A percentile compares a stretch with the other conserved stretches of the same genome.
phyloP scores from a whole-genome alignment of 2,329 filamentous ascomycete genomes.

The Teratosphaeria pseudoeucalypti region DNA sequence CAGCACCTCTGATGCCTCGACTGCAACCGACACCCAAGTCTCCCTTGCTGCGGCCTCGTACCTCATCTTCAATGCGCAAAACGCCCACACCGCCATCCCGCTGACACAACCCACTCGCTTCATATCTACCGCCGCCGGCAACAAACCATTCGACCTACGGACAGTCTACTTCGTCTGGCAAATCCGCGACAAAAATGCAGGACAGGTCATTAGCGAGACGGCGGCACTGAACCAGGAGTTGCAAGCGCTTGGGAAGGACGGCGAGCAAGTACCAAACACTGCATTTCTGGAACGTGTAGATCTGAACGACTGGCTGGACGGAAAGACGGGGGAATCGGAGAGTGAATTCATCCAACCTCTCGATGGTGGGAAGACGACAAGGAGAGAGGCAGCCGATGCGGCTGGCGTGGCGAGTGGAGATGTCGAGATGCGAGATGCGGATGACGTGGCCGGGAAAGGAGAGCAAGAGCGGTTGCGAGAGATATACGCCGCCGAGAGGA shows the following conservation, averaged over 20 bases:
- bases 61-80: slow-evolving; percentile 30
- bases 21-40: slow-evolving; percentile 48
- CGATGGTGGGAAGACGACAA: slow-evolving; percentile 49
- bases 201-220: slow-evolving; percentile 80
- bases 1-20: slow-evolving; percentile 54
- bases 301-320: slow-evolving; percentile 85
- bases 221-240: slow-evolving; percentile 73
- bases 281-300: slow-evolving; percentile 87
- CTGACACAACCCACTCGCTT: slow-evolving; percentile 66
- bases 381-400: slow-evolving; percentile 42
- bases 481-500: slow-evolving; percentile 85
- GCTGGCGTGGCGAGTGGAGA: slow-evolving; percentile 29
- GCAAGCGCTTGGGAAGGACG: slow-evolving; percentile 35
- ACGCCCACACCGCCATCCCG: slow-evolving; percentile 45
- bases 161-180: slow-evolving; percentile 95
- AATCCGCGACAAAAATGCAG: slow-evolving; percentile 80
- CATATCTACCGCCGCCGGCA: slow-evolving; percentile 49
- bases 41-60: slow-evolving; percentile 67
- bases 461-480: slow-evolving; percentile 73
- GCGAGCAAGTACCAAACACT: slow-evolving; percentile 71
- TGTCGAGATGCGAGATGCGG: slow-evolving; percentile 31
- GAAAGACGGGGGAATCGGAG: slow-evolving; percentile 67
- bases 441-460: slow-evolving; percentile 44
- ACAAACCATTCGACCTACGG: slow-evolving; percentile 54
- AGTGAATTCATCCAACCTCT: slow-evolving; percentile 87